These are phyloP conservation scores for Aspergillus carlsbadensis DNA, from an alignment of 495 filamentous ascomycete species.

Conservation along the genomic window DNA sequence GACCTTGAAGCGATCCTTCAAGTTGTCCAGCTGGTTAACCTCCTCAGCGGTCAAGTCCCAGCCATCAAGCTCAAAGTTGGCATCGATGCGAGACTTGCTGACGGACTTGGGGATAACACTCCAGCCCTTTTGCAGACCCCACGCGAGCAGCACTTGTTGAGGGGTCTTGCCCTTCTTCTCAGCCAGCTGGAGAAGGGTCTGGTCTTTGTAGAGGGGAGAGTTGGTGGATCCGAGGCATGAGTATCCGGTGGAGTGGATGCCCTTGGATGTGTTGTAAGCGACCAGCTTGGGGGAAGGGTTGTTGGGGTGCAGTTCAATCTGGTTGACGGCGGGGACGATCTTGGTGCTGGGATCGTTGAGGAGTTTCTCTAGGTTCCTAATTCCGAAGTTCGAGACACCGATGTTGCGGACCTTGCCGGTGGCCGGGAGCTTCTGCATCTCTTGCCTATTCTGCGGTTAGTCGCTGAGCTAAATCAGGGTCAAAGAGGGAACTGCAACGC, in stretches of 20 bases:
- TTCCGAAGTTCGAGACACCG: conserved; percentile 63
- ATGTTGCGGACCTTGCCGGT: conserved; percentile 77
- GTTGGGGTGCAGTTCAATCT: conserved; percentile 88
- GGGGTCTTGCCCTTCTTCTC: conserved; percentile 65
- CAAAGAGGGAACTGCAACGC: conserved; percentile 7
- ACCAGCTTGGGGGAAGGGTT: conserved; percentile 78
- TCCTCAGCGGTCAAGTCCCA: conserved; percentile 66
- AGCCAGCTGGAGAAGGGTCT: conserved; percentile 57
- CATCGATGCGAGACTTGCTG: conserved; percentile 60
- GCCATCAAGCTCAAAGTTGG: conserved; percentile 65
- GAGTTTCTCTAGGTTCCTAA: conserved; percentile 58
- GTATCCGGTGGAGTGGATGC: conserved; percentile 68
- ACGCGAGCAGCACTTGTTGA: conserved; percentile 65
- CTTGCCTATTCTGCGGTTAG: conserved; percentile 43
- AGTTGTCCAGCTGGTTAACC: conserved; percentile 57
- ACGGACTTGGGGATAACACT: conserved; percentile 72
- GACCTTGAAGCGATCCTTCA: conserved; percentile 73
- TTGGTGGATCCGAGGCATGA: conserved; percentile 64
- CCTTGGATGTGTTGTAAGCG: conserved; percentile 65
- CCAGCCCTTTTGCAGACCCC: conserved; percentile 72
- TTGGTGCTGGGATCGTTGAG: conserved; percentile 52
- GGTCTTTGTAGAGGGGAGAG: conserved; percentile 56
- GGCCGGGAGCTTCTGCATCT: conserved; percentile 78
- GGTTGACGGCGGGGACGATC: conserved; percentile 82
- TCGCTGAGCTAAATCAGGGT: background rate